phyloP scores from a whole-genome alignment of 176 grass and related monocot genomes.

The Eleusine indica region DNA sequence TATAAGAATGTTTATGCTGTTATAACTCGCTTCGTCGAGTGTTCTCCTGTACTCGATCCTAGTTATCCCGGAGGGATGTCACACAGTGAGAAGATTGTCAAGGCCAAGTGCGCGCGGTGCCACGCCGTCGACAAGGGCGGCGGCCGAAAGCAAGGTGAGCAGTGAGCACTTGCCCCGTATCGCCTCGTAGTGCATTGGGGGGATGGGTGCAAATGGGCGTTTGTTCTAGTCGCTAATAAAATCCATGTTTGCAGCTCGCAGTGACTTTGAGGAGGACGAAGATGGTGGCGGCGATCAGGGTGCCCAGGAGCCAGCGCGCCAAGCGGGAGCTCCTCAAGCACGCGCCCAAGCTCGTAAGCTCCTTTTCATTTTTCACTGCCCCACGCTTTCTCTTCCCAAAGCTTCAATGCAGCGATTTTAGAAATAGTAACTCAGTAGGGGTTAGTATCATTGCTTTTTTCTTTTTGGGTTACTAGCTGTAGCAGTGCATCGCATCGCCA shows the following conservation, averaged over 20 bases:
- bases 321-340: constrained; percentile 74
- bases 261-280: neutral
- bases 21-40: too few relatives aligned
- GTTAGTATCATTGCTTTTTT: too few relatives aligned
- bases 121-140: constrained; percentile 84
- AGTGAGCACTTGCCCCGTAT: constrained; percentile 10
- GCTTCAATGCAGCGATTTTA: too few relatives aligned
- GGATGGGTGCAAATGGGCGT: neutral
- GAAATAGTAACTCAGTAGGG: too few relatives aligned
- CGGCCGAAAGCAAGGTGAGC: constrained; percentile 81
- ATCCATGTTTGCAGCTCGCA: neutral
- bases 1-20: too few relatives aligned
- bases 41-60: too few relatives aligned
- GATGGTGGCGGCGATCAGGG: constrained; percentile 25
- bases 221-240: too few relatives aligned
- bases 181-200: neutral
- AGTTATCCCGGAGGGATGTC: too few relatives aligned
- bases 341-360: constrained; percentile 78
- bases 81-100: constrained; percentile 81
- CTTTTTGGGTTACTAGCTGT: too few relatives aligned
- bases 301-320: constrained; percentile 61
- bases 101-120: constrained; percentile 92
- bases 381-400: neutral
- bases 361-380: neutral
- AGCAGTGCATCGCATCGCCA: too few relatives aligned